A percentile compares a stretch with the other conserved stretches of the same genome.
phyloP scores from a whole-genome alignment of 768 basidiomycete species.

The Phanerodontia chrysosporium region DNA sequence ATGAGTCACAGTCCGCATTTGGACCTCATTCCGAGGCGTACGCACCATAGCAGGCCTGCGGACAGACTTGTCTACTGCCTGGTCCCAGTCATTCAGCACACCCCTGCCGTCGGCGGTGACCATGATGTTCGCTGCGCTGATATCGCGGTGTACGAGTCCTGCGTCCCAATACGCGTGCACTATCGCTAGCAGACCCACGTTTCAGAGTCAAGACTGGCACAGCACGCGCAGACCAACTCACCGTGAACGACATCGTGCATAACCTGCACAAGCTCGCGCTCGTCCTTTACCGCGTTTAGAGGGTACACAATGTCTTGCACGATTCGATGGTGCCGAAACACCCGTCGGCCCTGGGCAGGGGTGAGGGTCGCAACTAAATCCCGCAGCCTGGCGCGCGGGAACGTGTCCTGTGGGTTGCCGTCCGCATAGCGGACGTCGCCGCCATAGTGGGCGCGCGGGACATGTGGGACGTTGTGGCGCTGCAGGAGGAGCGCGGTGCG shows the following conservation, averaged over 20 bases:
- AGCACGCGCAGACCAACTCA: background rate
- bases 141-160: conserved; percentile 6
- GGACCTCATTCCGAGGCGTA: background rate
- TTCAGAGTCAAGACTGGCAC: background rate
- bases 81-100: conserved; percentile 11
- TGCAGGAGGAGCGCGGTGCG: background rate
- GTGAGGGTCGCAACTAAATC: background rate
- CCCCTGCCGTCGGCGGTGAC: conserved; percentile 1
- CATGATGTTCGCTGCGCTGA: conserved; percentile 9
- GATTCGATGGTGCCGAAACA: conserved; percentile 1
- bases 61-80: background rate
- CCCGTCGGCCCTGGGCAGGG: background rate
- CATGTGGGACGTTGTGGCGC: background rate
- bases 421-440: background rate
- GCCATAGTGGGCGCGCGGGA: background rate
- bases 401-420: background rate
- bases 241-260: background rate
- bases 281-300: background rate
- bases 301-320: conserved; percentile 4
- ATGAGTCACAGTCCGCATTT: background rate
- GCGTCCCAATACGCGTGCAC: background rate
- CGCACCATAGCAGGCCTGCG: background rate
- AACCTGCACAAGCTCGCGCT: background rate
- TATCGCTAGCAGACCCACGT: background rate
- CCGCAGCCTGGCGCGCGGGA: no score